Evolutionary conservation across 164 flowering plant species (phyloP).

Genomic region (Liriodendron chinense): DNA sequence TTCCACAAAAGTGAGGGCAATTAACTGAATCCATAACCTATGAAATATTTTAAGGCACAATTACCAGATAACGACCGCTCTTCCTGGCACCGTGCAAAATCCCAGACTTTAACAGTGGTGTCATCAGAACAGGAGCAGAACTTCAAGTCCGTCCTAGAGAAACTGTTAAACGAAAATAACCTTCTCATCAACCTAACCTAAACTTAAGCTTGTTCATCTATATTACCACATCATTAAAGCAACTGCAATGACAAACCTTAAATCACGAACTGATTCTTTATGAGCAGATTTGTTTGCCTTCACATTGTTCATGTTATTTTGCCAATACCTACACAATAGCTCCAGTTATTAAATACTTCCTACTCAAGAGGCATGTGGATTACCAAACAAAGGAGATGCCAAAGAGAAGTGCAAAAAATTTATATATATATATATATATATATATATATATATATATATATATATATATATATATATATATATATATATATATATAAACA

Average conservation of each 20-base stretch:
- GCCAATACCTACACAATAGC: constrained; percentile 79
- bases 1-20: neutral
- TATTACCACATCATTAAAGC: neutral
- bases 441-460: too few species aligned
- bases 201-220: neutral
- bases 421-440: too few species aligned
- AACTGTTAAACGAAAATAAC: constrained; percentile 47
- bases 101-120: constrained; percentile 98
- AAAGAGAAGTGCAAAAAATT: neutral
- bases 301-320: constrained; percentile 95
- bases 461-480: too few species aligned
- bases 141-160: constrained; percentile 93
- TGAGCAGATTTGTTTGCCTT: constrained; percentile 97
- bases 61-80: constrained; percentile 95
- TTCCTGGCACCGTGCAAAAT: constrained; percentile 96
- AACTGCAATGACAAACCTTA: constrained; percentile 49
- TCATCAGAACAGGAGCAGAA: constrained; percentile 99
- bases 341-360: neutral
- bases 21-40: neutral
- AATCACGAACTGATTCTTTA: constrained; percentile 93
- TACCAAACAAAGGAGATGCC: neutral
- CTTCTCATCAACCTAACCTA: neutral
- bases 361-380: neutral
- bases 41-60: constrained; percentile 29
- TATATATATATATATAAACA: too few species aligned